A percentile compares a stretch with the other conserved stretches of the same genome.
These are phyloP conservation scores for Diphasiastrum complanatum DNA, from an alignment of 83 land plant species.

Conservation along the genomic window DNA sequence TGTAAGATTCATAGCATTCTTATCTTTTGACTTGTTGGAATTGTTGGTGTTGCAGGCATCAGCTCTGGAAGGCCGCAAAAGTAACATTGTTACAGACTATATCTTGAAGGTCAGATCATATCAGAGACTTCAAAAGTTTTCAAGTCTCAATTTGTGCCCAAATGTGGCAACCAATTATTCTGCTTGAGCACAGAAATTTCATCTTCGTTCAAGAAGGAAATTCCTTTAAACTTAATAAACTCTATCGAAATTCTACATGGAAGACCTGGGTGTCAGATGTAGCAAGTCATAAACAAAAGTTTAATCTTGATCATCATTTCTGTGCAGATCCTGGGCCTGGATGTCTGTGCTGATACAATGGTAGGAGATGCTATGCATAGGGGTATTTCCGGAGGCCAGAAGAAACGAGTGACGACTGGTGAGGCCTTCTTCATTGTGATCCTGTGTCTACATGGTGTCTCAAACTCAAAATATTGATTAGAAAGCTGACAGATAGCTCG, in stretches of 20 bases:
- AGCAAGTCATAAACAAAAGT: too few relatives aligned
- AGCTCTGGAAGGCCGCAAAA: neutral
- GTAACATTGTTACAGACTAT: neutral
- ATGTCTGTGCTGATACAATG: neutral
- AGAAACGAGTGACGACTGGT: slow-evolving; percentile 1
- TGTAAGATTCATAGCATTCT: too few relatives aligned
- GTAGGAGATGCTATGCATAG: neutral
- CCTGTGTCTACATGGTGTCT: neutral
- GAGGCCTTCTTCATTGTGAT: neutral
- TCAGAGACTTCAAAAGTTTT: neutral
- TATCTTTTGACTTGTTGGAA: too few relatives aligned
- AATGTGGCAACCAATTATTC: neutral
- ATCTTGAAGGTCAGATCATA: neutral
- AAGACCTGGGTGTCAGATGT: neutral
- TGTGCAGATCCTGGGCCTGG: neutral
- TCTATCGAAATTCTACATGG: neutral
- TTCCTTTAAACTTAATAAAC: neutral
- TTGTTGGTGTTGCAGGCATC: too few relatives aligned
- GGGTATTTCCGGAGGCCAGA: too few relatives aligned
- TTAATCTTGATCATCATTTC: neutral
- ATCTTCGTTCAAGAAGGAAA: neutral
- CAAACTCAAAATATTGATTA: neutral
- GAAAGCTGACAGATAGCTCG: neutral
- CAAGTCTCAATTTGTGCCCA: neutral
- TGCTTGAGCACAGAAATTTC: neutral